A percentile compares a stretch with the other conserved stretches of the same genome.
Evolutionary conservation across 345 rosid genomes (phyloP).

Genomic region (Gossypium stocksii): DNA sequence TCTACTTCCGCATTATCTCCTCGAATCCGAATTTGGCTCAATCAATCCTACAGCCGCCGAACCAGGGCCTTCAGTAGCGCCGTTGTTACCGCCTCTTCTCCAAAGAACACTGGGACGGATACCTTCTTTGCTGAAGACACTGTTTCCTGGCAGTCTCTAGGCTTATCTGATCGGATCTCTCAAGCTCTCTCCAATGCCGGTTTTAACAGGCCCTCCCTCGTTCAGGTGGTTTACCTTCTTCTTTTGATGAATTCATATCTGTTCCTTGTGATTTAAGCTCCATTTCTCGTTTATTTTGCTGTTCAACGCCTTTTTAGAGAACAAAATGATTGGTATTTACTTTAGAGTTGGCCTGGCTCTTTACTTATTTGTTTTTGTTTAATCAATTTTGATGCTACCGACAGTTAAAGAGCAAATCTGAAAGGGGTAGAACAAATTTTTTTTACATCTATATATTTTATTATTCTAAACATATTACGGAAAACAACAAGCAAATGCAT

Average conservation of each 20-base stretch:
- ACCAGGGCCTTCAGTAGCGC: conserved; percentile 31
- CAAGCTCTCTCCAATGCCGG: conserved; percentile 60
- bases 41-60: conserved; percentile 24
- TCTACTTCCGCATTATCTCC: conserved; percentile 22
- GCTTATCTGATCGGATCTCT: conserved; percentile 61
- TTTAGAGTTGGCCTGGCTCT: neutral
- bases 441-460: neutral
- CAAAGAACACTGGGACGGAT: conserved; percentile 31
- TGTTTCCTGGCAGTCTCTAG: conserved; percentile 79
- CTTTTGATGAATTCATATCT: neutral
- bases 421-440: neutral
- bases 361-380: neutral
- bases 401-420: neutral
- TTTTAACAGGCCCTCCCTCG: conserved; percentile 70
- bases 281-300: neutral
- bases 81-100: conserved; percentile 26
- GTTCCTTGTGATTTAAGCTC: neutral
- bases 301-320: neutral
- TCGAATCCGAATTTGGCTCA: conserved; percentile 30
- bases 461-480: neutral
- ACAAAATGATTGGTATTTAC: neutral
- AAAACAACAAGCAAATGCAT: neutral
- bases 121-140: conserved; percentile 60
- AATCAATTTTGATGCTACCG: neutral
- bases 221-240: conserved; percentile 47